Evolutionary conservation across 1,139 yeast species (phyloP).

Genomic region (Candida tunisiensis): DNA sequence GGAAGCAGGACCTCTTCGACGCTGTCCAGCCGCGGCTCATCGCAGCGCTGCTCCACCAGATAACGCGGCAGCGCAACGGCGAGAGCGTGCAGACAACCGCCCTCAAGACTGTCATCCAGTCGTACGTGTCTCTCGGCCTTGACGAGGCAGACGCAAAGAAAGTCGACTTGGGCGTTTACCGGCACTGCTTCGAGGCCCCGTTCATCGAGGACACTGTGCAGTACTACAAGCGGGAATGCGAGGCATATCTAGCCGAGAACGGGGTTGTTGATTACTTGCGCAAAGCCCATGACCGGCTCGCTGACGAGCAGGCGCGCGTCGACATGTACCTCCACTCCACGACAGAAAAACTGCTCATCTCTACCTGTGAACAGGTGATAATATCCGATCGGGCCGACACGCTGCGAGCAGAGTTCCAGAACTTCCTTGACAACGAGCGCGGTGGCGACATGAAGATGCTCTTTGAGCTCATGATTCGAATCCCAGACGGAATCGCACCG

Average conservation of each 20-base stretch:
- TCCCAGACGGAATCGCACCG: constrained; percentile 52
- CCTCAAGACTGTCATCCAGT: constrained; percentile 62
- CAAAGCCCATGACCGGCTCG: constrained; percentile 66
- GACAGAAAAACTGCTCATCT: constrained; percentile 62
- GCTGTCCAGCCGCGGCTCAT: constrained; percentile 44
- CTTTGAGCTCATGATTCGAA: constrained; percentile 60
- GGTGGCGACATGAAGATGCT: constrained; percentile 64
- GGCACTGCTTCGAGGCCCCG: constrained; percentile 58
- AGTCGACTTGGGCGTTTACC: constrained; percentile 67
- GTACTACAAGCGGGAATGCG: constrained; percentile 60
- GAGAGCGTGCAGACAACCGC: constrained; percentile 53
- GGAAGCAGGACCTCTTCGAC: constrained; percentile 76
- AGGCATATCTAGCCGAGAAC: constrained; percentile 46
- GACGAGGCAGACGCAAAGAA: constrained; percentile 55
- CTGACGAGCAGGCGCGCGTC: constrained; percentile 68
- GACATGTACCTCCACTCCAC: constrained; percentile 74
- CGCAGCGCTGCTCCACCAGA: constrained; percentile 55
- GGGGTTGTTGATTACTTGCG: constrained; percentile 85
- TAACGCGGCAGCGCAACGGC: constrained; percentile 66
- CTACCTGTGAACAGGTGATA: constrained; percentile 56
- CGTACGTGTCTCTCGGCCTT: constrained; percentile 41
- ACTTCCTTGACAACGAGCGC: constrained; percentile 60
- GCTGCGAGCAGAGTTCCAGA: constrained; percentile 62
- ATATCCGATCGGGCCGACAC: constrained; percentile 65
- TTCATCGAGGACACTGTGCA: constrained; percentile 60